Percentiles rank a stretch among this genome's conserved stretches.
phyloP scores from a whole-genome alignment of 257 asterid species.

The Linaria vulgaris region DNA sequence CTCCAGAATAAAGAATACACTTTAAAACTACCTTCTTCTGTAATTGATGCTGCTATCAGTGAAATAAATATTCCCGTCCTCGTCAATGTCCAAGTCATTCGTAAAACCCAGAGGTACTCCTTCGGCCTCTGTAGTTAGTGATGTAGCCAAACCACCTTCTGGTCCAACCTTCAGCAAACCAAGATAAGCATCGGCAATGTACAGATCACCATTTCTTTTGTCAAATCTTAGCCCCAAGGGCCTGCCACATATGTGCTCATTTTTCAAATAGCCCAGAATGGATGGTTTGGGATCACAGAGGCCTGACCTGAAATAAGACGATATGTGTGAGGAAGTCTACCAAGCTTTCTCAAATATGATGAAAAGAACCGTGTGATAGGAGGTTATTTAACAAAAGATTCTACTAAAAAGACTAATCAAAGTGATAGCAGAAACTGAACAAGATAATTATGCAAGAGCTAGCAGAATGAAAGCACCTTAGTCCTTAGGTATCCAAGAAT shows the following conservation, averaged over 20 bases:
- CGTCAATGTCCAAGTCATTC: constrained; percentile 83
- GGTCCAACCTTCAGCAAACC: constrained; percentile 95
- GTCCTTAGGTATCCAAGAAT: no score
- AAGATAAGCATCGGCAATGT: constrained; percentile 93
- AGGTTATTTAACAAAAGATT: neutral
- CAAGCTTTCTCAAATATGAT: neutral
- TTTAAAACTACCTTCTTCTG: constrained; percentile 58
- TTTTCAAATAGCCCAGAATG: constrained; percentile 52
- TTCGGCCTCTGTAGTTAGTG: constrained; percentile 69
- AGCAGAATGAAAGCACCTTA: no score
- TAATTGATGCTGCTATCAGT: constrained; percentile 87
- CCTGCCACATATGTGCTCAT: constrained; percentile 96
- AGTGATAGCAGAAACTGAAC: neutral
- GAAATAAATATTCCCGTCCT: constrained; percentile 78
- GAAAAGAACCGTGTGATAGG: neutral
- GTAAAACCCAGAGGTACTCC: constrained; percentile 78
- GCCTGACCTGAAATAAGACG: constrained; percentile 51
- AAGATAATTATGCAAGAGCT: neutral
- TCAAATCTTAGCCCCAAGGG: constrained; percentile 91
- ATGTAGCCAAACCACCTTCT: constrained; percentile 88
- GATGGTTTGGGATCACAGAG: constrained; percentile 76
- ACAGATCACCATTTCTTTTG: constrained; percentile 74
- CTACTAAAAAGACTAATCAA: neutral
- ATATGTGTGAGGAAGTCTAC: neutral
- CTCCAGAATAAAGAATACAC: neutral